Evolutionary conservation across 1,284 basidiomycete species (phyloP), one percentile per base, ranked within the genome.

Genomic region (Ganoderma sinense): DNA sequence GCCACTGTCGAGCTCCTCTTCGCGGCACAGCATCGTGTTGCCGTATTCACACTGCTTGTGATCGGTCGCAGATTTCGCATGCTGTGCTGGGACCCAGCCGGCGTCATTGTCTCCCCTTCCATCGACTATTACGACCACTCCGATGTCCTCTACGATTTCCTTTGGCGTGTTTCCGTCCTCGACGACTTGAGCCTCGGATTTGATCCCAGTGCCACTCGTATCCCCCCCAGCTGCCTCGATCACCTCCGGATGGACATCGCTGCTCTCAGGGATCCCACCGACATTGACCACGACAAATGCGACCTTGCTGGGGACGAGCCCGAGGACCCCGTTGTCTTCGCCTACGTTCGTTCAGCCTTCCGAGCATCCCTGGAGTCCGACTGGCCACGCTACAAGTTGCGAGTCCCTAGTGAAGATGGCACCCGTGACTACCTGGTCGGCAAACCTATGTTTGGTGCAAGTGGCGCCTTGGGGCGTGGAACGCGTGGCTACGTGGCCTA

Each of bases 51-150:
- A 18, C 36, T 62, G 6, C 36, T 67, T 14, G 51, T 68, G 40
- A 26, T 64, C 18, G 62, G 62, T 1, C 61, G 61, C 18, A 16
- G 41, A 6, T 64, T 58, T 7, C 63, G 71, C 1, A 11, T 64
- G 2, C 41, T 69, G 33, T 63, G 66, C 39, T 70, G 48, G 58
- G 67, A 70, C 33, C 40, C 58, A 2, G 64, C 69, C 2, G 71
- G 69, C 6, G 18, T 64, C 11, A 56, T 66, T 26, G 64, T 68
- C 16, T 64, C 70, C 20, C 40, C 58, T 14, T n/a, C 48, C 13
- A 4, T 66, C 31, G 64, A 71, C 62, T 71, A 71, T 41, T 51
- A 41, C 45, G 26, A 61, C 41, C 64, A 26, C 2, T 58, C 43
- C 48, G 41, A 61, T 31, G 43, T 61, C 11, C 48, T 66, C 36